A percentile compares a stretch with the other conserved stretches of the same genome.
Evolutionary conservation across 345 rosid species (phyloP).

Genomic region (Gossypium thurberi): DNA sequence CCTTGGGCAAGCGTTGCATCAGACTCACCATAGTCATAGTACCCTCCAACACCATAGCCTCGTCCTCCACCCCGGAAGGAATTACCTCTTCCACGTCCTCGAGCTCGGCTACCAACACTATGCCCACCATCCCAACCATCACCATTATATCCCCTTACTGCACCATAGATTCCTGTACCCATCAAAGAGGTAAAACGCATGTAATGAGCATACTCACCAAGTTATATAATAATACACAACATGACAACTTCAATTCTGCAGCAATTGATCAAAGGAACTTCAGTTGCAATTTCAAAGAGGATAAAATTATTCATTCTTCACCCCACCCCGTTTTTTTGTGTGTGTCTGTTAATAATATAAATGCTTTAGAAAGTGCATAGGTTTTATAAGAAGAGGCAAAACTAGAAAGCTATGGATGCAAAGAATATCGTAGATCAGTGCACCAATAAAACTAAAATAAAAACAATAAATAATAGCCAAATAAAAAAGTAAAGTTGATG

Average conservation of each 20-base stretch:
- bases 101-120: conserved; percentile 21
- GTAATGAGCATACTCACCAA: not conserved
- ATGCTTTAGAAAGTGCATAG: not conserved
- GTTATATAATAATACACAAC: not conserved
- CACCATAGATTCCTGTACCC: conserved; percentile 17
- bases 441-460: not conserved
- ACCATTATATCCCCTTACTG: conserved; percentile 18
- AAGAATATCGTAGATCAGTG: not conserved
- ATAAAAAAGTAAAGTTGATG: not conserved
- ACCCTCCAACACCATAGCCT: conserved; percentile 25
- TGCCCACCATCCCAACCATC: conserved; percentile 26
- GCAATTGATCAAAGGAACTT: not conserved
- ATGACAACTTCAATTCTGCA: not conserved
- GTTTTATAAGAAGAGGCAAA: not conserved
- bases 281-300: not conserved
- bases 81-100: conserved; percentile 25
- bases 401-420: not conserved
- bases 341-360: not conserved
- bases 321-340: not conserved
- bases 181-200: not conserved
- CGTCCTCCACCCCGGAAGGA: conserved; percentile 25
- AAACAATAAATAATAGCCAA: not conserved
- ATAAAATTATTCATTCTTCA: not conserved
- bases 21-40: conserved; percentile 24
- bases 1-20: conserved; percentile 16